Percentiles rank a stretch among this genome's conserved stretches.
phyloP scores from a whole-genome alignment of 257 asterid species.

The Orobanche coerulescens region DNA sequence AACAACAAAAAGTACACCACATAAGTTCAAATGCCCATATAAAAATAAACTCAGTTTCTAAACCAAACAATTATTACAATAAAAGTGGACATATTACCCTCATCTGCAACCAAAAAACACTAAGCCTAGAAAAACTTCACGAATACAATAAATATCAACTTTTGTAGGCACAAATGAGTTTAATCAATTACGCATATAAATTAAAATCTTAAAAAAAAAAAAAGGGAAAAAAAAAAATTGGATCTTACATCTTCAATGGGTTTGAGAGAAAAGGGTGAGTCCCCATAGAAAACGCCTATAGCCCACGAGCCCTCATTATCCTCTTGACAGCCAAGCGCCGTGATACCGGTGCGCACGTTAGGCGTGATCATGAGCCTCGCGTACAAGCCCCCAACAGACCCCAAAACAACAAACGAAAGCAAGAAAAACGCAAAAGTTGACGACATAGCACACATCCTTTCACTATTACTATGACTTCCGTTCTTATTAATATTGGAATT shows the following conservation, averaged over 20 bases:
- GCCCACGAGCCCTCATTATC: constrained; percentile 97
- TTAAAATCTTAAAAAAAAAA: not conserved
- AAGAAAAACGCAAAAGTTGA: constrained; percentile 53
- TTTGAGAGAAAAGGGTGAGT: constrained; percentile 81
- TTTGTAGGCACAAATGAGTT: not conserved
- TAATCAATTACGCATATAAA: not conserved
- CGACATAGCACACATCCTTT: constrained; percentile 24
- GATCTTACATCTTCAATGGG: constrained; percentile 81
- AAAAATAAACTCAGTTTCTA: constrained; percentile 8
- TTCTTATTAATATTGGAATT: constrained; percentile 6
- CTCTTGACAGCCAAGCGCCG: constrained; percentile 50
- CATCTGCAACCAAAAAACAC: not conserved
- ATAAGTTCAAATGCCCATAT: constrained; percentile 2
- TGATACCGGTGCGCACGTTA: constrained; percentile 49
- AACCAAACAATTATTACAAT: not conserved
- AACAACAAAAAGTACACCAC: no score
- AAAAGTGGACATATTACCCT: constrained; percentile 1
- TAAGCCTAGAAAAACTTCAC: not conserved
- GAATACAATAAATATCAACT: not conserved
- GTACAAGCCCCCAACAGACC: constrained; percentile 59
- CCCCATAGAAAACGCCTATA: constrained; percentile 78
- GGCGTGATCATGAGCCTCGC: constrained; percentile 49
- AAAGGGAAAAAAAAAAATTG: not conserved
- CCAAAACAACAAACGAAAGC: constrained; percentile 53
- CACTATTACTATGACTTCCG: not conserved